Evolutionary conservation across 164 flowering plant species (phyloP).

Genomic region (Amborella trichopoda): DNA sequence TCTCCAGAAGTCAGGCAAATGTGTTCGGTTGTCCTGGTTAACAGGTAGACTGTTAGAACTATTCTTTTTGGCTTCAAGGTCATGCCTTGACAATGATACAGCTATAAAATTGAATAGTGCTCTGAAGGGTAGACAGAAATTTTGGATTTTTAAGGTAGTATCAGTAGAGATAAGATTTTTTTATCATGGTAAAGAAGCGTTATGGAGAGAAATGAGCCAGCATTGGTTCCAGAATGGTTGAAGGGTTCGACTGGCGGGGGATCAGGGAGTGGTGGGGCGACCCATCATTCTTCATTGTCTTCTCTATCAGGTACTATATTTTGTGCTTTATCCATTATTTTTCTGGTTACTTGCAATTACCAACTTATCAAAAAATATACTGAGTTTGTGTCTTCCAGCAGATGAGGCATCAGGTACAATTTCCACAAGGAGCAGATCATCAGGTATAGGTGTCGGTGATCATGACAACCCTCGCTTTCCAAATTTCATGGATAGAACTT

Average conservation of each 20-base stretch:
- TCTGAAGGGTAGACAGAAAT: too few species aligned
- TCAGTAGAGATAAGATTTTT: too few species aligned
- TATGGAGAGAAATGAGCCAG: constrained; percentile 85
- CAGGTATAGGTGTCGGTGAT: constrained; percentile 26
- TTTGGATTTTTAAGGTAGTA: too few species aligned
- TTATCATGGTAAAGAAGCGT: constrained; percentile 37
- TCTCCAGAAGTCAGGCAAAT: too few species aligned
- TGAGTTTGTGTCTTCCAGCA: constrained; percentile 6
- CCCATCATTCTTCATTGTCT: constrained; percentile 41
- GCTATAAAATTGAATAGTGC: too few species aligned
- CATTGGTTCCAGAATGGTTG: constrained; percentile 90
- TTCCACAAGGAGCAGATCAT: constrained; percentile 30
- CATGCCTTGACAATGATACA: too few species aligned
- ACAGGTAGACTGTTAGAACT: too few species aligned
- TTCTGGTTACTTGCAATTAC: neutral
- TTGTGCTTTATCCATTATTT: too few species aligned
- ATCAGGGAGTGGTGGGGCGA: constrained; percentile 41
- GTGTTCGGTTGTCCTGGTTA: too few species aligned
- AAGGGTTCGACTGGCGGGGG: constrained; percentile 41
- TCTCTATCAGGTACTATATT: constrained; percentile 46
- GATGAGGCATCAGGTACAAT: constrained; percentile 26
- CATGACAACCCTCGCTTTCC: constrained; percentile 35
- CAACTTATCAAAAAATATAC: neutral
- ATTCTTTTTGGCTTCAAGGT: too few species aligned
- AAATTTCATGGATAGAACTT: constrained; percentile 30